Base-by-base conservation (phyloP, 2,329 filamentous ascomycete species). In the Penicillium italicum region DNA sequence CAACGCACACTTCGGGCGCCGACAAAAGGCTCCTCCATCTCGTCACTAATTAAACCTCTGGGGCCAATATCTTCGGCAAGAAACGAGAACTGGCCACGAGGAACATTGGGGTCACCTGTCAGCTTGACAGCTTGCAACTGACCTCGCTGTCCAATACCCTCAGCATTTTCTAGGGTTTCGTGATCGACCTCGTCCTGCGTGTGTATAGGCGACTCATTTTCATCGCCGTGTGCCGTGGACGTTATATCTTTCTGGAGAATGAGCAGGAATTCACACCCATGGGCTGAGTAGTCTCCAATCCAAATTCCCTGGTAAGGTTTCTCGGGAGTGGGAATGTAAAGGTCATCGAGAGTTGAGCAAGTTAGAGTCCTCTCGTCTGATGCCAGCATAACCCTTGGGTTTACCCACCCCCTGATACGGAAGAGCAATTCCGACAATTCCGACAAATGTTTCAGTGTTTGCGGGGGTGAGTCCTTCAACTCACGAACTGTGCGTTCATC, bases 281-380 rank as follows among this genome's bases (percentile, higher is more conserved):
- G 92, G 0, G 84, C 85, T 26, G 85, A 88, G 67, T 96, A 97
- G 70, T 97, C 92, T 0, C 92, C 92, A 16, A 91, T 88, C 89
- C 90, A 97, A 30, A 99, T 90, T 0, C 93, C 93, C 60, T 91
- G 85, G 78, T 87, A 97, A 0, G 91, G 92, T 69, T 91, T 93
- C 52, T 86, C 80, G 10, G 76, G 71, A 0, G 91, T 96, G 0
- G 93, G 91, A 0, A 85, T 94, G 69, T 96, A 97, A n/a, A 88
- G 74, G 3, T 76, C 76, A 3, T 91, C 85, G 1, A 97, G 77
- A 0, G 91, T 95, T 0, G 88, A 90, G 64, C 85, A 87, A 0
- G 82, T 86, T 2, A 79, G 78, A n/a, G n/a, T n/a, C n/a, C n/a
- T n/a, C n/a, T n/a, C n/a, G n/a, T n/a, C n/a, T n/a, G n/a, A n/a